Evolutionary conservation across 306 rosid species (phyloP).

Genomic region (Rubus idaeus): DNA sequence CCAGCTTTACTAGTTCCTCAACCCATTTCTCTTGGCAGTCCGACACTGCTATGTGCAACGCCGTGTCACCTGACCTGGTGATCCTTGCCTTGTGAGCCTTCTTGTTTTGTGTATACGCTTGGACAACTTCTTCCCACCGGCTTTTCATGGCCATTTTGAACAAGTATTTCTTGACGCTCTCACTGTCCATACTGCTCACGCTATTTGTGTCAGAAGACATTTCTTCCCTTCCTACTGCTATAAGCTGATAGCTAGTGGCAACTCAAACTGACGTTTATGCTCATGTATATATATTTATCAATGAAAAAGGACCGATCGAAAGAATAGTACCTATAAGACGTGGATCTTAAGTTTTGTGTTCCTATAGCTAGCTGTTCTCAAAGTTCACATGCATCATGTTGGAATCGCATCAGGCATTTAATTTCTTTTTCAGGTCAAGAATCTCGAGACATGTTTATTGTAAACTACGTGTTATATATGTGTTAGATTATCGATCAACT

Average conservation of each 20-base stretch:
- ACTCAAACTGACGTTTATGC: not conserved
- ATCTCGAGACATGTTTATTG: not conserved
- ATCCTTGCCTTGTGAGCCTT: conserved; percentile 11
- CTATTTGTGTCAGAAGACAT: not conserved
- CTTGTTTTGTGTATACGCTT: not conserved
- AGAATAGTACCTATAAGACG: no score
- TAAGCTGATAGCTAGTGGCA: not conserved
- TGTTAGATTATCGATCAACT: not conserved
- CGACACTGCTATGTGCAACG: conserved; percentile 47
- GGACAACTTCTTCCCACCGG: conserved; percentile 28
- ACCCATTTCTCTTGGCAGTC: conserved; percentile 31
- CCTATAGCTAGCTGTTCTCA: no score
- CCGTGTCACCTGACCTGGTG: conserved; percentile 35
- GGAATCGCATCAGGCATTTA: not conserved
- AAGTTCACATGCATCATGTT: not conserved
- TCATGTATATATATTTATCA: not conserved
- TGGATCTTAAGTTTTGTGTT: not conserved
- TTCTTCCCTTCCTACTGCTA: not conserved
- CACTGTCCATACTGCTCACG: not conserved
- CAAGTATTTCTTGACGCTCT: not conserved
- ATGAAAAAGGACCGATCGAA: no score
- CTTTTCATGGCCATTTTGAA: conserved; percentile 33
- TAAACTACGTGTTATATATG: not conserved
- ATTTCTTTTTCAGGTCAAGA: not conserved
- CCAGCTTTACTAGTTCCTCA: not conserved